Evolutionary conservation across 352 stramenopile species (phyloP).

Genomic region (Phytophthora kernoviae): DNA sequence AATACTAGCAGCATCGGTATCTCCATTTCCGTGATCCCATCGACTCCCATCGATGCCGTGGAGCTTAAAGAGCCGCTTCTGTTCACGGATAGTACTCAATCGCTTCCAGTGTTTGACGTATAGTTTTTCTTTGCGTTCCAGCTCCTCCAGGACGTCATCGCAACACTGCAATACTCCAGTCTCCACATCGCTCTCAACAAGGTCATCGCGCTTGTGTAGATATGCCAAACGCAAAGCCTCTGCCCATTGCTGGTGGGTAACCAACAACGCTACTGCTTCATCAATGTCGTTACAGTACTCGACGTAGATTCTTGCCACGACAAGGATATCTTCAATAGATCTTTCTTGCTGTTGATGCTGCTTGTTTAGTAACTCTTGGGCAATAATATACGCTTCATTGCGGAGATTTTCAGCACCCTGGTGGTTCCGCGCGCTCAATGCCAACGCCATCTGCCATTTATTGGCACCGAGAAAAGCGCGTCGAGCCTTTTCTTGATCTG

Average conservation of each 20-base stretch:
- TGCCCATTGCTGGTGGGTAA: constrained; percentile 59
- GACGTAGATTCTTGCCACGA: constrained; percentile 63
- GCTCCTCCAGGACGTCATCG: constrained; percentile 57
- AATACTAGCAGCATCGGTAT: constrained; percentile 49
- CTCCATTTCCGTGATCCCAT: constrained; percentile 34
- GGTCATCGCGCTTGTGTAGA: constrained; percentile 57
- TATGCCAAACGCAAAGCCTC: constrained; percentile 64
- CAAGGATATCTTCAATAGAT: constrained; percentile 35
- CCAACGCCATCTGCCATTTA: constrained; percentile 69
- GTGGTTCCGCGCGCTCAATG: constrained; percentile 36
- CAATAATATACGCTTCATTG: constrained; percentile 55
- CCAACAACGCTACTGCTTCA: constrained; percentile 72
- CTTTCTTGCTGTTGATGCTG: constrained; percentile 27
- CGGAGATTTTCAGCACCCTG: constrained; percentile 33
- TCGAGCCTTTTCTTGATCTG: constrained; percentile 44
- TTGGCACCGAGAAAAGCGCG: constrained; percentile 59
- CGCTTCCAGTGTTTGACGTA: constrained; percentile 68
- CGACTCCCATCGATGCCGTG: constrained; percentile 76
- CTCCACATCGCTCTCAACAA: constrained; percentile 80
- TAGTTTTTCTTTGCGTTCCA: constrained; percentile 40
- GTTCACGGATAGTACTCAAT: constrained; percentile 66
- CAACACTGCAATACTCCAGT: constrained; percentile 48
- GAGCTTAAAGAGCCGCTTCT: constrained; percentile 80
- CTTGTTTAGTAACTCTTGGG: constrained; percentile 52
- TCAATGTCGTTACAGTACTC: constrained; percentile 78